Conservation (phyloP, 2,329 filamentous ascomycete species). For the Penicillium sp. region DNA sequence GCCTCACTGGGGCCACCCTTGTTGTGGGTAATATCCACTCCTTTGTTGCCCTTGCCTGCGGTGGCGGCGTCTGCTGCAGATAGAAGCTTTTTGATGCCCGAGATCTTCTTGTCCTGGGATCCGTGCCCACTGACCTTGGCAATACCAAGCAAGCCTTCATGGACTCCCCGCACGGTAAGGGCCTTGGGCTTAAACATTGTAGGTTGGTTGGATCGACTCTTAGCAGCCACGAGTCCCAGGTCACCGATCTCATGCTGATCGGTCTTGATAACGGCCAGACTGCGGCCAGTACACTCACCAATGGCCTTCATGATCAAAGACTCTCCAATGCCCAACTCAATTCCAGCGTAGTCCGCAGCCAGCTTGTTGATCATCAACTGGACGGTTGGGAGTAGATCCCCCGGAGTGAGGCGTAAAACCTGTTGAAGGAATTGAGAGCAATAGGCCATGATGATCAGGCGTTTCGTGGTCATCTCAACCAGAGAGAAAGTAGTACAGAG, state of each 20-base stretch:
- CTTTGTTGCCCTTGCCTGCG: constrained; percentile 64
- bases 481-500: constrained; percentile 93
- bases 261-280: constrained; percentile 83
- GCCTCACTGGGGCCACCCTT: constrained; percentile 94
- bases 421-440: constrained; percentile 90
- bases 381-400: constrained; percentile 83
- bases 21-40: constrained; percentile 81
- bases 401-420: constrained; percentile 86
- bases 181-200: constrained; percentile 99
- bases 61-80: constrained; percentile 78
- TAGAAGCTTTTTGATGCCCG: constrained; percentile 93
- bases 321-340: constrained; percentile 97
- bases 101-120: constrained; percentile 86
- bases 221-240: constrained; percentile 88
- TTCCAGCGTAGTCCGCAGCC: constrained; percentile 91
- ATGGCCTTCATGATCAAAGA: constrained; percentile 99
- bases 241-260: constrained; percentile 97
- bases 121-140: constrained; percentile 84
- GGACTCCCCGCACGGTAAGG: constrained; percentile 81
- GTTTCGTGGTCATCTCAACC: constrained; percentile 91
- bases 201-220: constrained; percentile 90
- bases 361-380: constrained; percentile 98
- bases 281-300: constrained; percentile 88
- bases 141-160: constrained; percentile 83
- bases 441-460: constrained; percentile 82